Percentiles rank a stretch among this genome's conserved stretches.
Evolutionary conservation across 83 land plant genomes (phyloP).

Genomic region (Picea abies): DNA sequence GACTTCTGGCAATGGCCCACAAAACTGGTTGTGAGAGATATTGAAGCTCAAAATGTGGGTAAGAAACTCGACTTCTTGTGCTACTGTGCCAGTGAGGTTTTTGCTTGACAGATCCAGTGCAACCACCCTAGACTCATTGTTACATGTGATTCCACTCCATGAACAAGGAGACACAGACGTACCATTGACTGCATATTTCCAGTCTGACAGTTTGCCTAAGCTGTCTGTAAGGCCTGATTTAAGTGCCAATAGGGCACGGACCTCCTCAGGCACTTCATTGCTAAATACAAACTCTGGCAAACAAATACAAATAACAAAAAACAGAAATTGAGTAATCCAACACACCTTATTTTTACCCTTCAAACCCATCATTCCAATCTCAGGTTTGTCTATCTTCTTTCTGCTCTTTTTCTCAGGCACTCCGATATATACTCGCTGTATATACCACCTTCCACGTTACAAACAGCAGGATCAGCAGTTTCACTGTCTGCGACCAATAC

Average conservation of each 20-base stretch:
- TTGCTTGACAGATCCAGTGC: slow-evolving; percentile 41
- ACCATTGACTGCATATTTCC: neutral
- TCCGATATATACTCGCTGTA: neutral
- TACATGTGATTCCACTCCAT: slow-evolving; percentile 53
- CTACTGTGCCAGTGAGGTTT: slow-evolving; percentile 34
- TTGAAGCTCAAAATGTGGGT: slow-evolving; percentile 38
- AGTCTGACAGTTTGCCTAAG: neutral
- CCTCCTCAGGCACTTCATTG: neutral
- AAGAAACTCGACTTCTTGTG: slow-evolving; percentile 28
- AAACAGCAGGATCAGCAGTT: neutral
- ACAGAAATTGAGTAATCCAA: slow-evolving; percentile 7
- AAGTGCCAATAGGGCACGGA: slow-evolving; percentile 4
- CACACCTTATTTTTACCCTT: slow-evolving; percentile 13
- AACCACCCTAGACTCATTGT: slow-evolving; percentile 26
- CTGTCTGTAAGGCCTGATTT: neutral
- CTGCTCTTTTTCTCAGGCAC: too few species aligned
- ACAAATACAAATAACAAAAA: slow-evolving; percentile 1
- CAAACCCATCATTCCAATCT: neutral
- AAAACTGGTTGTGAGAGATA: slow-evolving; percentile 47
- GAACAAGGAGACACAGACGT: slow-evolving; percentile 26
- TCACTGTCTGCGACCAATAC: neutral
- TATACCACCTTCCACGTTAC: slow-evolving; percentile 6
- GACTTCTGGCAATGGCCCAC: slow-evolving; percentile 42
- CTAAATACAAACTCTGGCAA: neutral
- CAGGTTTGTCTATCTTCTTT: neutral